These are phyloP conservation scores for Mariannaea sp. DNA, from an alignment of 2,329 filamentous ascomycete genomes.

Conservation along the genomic window DNA sequence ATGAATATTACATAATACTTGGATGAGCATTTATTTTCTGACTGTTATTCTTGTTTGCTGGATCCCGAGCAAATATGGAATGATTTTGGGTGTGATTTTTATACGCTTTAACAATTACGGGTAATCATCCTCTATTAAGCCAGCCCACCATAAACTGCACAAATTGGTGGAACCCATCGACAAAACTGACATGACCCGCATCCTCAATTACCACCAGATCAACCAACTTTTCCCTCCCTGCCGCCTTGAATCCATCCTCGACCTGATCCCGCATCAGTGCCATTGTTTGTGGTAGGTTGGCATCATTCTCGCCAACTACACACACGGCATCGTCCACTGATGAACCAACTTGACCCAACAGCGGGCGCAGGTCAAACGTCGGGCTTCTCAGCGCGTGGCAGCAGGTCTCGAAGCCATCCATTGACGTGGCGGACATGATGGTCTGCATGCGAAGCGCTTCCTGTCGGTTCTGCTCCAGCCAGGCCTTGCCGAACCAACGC, in stretches of 20 bases:
- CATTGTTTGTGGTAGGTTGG: conserved; percentile 48
- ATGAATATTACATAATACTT: too few relatives aligned
- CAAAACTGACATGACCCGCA: conserved; percentile 46
- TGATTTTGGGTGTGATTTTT: too few relatives aligned
- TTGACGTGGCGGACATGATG: conserved; percentile 44
- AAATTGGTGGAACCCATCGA: conserved; percentile 46
- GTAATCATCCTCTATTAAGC: too few relatives aligned
- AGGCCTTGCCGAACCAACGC: conserved; percentile 48
- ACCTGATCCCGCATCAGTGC: conserved; percentile 43
- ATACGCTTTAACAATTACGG: too few relatives aligned
- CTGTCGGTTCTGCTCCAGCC: conserved; percentile 42
- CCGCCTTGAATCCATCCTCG: conserved; percentile 39
- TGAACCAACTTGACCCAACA: conserved; percentile 40
- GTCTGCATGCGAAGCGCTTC: conserved; percentile 44
- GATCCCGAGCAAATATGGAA: too few relatives aligned
- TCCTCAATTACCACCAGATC: conserved; percentile 43
- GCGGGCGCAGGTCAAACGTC: conserved; percentile 47
- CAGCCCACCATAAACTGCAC: conserved; percentile 10
- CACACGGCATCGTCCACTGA: conserved; percentile 44
- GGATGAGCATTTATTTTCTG: neutral
- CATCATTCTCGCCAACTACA: conserved; percentile 49
- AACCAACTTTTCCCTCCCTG: conserved; percentile 35
- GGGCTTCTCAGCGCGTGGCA: conserved; percentile 44
- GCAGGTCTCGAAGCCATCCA: conserved; percentile 50
- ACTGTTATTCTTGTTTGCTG: neutral